These are phyloP conservation scores for Arthrobotrys megalospora DNA, from an alignment of 2,329 filamentous ascomycete genomes.

Conservation along the genomic window DNA sequence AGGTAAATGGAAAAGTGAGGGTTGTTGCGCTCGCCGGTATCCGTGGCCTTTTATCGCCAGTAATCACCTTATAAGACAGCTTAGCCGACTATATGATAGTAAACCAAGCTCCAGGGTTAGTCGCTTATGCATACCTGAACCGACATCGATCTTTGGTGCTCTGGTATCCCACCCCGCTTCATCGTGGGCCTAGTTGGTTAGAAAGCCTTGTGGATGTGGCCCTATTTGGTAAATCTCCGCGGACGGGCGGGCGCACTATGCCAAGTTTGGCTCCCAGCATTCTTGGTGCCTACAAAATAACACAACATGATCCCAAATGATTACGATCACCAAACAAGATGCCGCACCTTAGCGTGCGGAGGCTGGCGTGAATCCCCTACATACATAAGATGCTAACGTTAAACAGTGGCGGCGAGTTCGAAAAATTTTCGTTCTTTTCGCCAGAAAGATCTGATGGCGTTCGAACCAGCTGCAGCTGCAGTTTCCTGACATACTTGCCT, in stretches of 20 bases:
- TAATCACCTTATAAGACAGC: conserved; percentile 27
- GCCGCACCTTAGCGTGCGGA: conserved; percentile 15
- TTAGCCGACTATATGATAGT: conserved; percentile 42
- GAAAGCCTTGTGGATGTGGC: conserved; percentile 3
- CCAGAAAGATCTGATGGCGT: conserved; percentile 32
- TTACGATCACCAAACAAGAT: conserved; percentile 20
- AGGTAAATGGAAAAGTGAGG: conserved; percentile 21
- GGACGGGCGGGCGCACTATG: conserved; percentile 20
- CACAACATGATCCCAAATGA: conserved; percentile 12
- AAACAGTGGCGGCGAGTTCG: background rate
- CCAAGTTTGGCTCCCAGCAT: conserved; percentile 17
- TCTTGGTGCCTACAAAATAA: conserved; percentile 27
- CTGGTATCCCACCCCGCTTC: conserved; percentile 17
- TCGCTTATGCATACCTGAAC: conserved; percentile 42
- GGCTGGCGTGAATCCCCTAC: conserved; percentile 22
- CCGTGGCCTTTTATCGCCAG: conserved; percentile 44
- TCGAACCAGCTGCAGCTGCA: conserved; percentile 17
- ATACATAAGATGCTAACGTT: conserved; percentile 37
- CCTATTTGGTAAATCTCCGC: conserved; percentile 41
- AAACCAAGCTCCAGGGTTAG: conserved; percentile 10
- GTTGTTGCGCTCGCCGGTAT: conserved; percentile 37
- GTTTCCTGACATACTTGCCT: conserved; percentile 16
- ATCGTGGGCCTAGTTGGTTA: background rate
- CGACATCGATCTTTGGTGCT: background rate
- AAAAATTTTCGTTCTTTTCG: conserved; percentile 25